Percentiles rank a stretch among this genome's conserved stretches.
These are phyloP conservation scores for Dipteronia sinensis DNA, from an alignment of 345 rosid genomes.

Conservation along the genomic window DNA sequence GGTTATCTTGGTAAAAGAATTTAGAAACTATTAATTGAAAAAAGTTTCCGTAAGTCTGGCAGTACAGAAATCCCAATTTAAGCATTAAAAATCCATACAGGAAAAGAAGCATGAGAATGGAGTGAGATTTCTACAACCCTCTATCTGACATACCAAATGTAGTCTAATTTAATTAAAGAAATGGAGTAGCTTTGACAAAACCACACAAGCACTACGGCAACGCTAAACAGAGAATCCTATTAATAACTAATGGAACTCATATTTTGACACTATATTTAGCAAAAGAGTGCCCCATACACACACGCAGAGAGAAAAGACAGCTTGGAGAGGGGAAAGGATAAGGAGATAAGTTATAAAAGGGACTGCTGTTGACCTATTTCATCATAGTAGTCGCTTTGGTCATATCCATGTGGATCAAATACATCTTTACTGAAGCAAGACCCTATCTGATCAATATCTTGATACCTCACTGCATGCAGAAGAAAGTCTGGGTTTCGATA, in stretches of 20 bases:
- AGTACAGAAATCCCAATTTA: neutral
- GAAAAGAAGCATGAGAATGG: neutral
- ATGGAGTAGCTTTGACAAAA: neutral
- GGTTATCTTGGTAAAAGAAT: neutral
- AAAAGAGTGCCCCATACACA: too few species aligned
- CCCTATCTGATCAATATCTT: conserved; percentile 90
- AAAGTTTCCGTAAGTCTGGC: neutral
- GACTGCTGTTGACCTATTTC: conserved; percentile 63
- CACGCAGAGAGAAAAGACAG: neutral
- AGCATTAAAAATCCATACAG: neutral
- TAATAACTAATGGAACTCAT: neutral
- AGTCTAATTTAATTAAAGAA: neutral
- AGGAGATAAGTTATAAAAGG: neutral
- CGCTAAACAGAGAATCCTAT: conserved; percentile 1
- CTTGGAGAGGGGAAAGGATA: neutral
- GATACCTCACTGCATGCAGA: conserved; percentile 90
- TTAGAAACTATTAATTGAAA: neutral
- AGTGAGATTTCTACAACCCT: neutral
- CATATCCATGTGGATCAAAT: conserved; percentile 92
- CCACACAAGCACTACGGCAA: neutral
- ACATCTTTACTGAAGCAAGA: conserved; percentile 94
- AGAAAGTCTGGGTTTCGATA: conserved; percentile 94
- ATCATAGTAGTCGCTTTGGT: conserved; percentile 74
- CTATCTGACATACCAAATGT: neutral
- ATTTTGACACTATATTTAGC: neutral